Percentiles rank a stretch among this genome's conserved stretches.
These are phyloP conservation scores for Mycena vitilis DNA, from an alignment of 768 basidiomycete species.

Conservation along the genomic window DNA sequence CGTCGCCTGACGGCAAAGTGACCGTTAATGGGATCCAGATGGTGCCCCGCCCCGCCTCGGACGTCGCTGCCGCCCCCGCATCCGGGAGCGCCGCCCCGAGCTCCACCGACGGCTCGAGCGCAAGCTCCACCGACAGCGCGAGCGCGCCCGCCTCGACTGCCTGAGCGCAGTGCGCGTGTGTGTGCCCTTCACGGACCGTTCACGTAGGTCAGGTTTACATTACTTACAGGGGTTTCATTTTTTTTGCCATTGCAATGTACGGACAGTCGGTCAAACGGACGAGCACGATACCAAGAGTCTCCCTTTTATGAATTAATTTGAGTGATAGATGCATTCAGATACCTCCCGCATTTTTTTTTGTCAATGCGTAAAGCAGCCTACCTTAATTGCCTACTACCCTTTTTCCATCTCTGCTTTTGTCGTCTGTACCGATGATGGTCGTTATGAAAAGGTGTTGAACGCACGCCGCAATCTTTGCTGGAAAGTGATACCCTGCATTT, in stretches of 20 bases:
- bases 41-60: conserved; percentile 30
- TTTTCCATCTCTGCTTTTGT: not conserved
- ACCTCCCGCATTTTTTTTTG: conserved; percentile 30
- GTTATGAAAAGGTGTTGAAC: too few relatives aligned
- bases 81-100: not conserved
- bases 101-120: not conserved
- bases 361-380: conserved; percentile 18
- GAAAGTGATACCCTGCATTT: too few relatives aligned
- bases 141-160: conserved; percentile 6
- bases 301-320: conserved; percentile 31
- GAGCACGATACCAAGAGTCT: conserved; percentile 28
- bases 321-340: conserved; percentile 39
- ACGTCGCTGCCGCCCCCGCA: conserved; percentile 32
- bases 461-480: too few relatives aligned
- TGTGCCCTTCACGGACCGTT: conserved; percentile 29
- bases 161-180: not conserved
- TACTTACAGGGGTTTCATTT: conserved; percentile 12
- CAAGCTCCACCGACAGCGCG: conserved; percentile 9
- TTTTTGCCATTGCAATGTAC: conserved; percentile 13
- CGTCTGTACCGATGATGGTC: too few relatives aligned
- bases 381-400: conserved; percentile 22
- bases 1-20: conserved; percentile 53
- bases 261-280: conserved; percentile 23
- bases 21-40: conserved; percentile 60
- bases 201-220: not conserved